These are phyloP conservation scores for Auxenochlorella pyrenoidosa DNA, from an alignment of 139 green algal genomes.

Conservation along the genomic window DNA sequence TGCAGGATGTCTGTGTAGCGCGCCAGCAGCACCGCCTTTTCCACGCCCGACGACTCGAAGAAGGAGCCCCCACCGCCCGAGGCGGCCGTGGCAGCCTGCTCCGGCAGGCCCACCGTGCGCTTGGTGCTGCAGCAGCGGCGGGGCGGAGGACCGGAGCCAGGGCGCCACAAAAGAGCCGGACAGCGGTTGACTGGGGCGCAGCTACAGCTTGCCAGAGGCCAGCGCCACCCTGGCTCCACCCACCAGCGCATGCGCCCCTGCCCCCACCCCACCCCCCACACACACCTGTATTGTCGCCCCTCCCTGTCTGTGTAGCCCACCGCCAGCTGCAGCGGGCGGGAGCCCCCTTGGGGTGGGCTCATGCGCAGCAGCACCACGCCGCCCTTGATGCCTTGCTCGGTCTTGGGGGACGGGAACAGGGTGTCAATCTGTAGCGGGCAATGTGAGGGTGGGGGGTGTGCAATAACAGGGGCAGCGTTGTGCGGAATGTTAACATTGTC, in stretches of 20 bases:
- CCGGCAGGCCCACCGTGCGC: neutral
- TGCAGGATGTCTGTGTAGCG: constrained; percentile 47
- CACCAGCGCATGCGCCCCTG: too few relatives aligned
- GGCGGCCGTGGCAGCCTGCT: neutral
- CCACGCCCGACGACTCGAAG: constrained; percentile 36
- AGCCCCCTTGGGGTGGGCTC: neutral
- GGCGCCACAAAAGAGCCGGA: neutral
- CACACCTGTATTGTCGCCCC: constrained; percentile 4
- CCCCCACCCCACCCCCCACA: too few relatives aligned
- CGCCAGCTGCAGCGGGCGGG: constrained; percentile 24
- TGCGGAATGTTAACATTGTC: neutral
- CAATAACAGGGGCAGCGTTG: too few relatives aligned
- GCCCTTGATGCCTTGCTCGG: constrained; percentile 50
- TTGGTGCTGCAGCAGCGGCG: neutral
- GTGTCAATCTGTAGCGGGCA: constrained; percentile 25
- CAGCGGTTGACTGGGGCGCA: neutral
- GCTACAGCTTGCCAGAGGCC: neutral
- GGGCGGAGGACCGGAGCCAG: neutral
- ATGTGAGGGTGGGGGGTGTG: neutral
- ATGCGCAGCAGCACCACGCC: constrained; percentile 51
- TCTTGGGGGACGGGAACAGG: constrained; percentile 50
- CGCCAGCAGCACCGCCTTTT: constrained; percentile 51
- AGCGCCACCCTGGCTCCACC: too few relatives aligned
- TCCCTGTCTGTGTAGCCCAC: constrained; percentile 37
- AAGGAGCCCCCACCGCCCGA: neutral